phyloP scores from a whole-genome alignment of 1,284 basidiomycete genomes.

The Cutaneotrichosporon sp. region DNA sequence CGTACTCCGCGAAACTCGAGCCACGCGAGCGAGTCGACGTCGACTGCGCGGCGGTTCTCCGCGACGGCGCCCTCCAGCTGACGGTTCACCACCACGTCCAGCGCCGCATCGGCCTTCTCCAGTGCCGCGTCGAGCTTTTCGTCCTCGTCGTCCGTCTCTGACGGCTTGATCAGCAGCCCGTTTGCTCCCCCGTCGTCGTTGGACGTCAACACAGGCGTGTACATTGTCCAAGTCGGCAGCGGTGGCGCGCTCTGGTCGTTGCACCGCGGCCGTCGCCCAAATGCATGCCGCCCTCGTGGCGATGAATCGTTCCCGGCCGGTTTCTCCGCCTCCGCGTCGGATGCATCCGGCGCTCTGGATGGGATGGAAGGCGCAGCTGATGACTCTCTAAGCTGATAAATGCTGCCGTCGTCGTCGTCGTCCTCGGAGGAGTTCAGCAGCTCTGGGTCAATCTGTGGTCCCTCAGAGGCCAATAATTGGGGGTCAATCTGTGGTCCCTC shows the following conservation, averaged over 20 bases:
- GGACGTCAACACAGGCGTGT: too few species aligned
- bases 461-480: background rate
- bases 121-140: conserved; percentile 5
- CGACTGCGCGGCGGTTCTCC: background rate
- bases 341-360: too few species aligned
- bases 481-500: background rate
- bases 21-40: background rate
- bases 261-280: too few species aligned
- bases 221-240: too few species aligned
- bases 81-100: background rate
- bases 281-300: too few species aligned
- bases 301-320: too few species aligned
- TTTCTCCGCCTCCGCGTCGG: background rate
- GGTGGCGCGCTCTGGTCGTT: too few species aligned
- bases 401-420: too few species aligned
- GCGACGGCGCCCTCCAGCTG: background rate
- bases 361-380: too few species aligned
- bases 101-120: background rate
- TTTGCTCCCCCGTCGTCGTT: too few species aligned
- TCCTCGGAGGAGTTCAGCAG: too few species aligned
- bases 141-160: conserved; percentile 9
- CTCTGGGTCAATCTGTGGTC: background rate
- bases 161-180: background rate
- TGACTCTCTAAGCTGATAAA: too few species aligned
- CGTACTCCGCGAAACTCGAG: background rate